Base-by-base conservation (phyloP, 1,139 yeast genomes). In the Kodamaea fungicola region DNA sequence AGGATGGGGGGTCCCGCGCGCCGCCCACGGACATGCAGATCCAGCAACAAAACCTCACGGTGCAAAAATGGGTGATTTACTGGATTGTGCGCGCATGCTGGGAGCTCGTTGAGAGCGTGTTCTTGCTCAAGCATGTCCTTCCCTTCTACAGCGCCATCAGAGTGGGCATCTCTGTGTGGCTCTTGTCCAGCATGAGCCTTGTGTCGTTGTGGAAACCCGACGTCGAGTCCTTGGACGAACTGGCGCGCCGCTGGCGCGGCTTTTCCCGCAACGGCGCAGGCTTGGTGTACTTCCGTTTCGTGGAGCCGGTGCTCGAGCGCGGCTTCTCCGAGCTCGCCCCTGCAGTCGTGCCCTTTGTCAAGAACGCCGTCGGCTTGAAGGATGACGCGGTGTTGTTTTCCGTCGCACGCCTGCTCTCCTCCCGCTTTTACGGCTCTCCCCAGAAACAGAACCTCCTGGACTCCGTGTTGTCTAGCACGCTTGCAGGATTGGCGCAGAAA, bases 61-160 rank as follows among this genome's bases (percentile, higher is more conserved):
- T 76, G 30, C 76, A 77, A 38, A 77, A 79, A 50, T 76, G 83
- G 79, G 55, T 76, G 25, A 62, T 74, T 12, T 80, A 78, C 50
- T 80, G 87, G 87, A 59, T 77, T 12, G 71, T 76, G 1, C 56
- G 63, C 33, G 65, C 75, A 1, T 43, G 65, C 6, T 50, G 66
- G 25, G 59, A 56, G n/a, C 50, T 56, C 13, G 47, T 55, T 10
- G 77, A 64, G 46, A 46, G 55, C 38, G 37, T 66, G 22, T 50
- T 69, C 22, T 51, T 63, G 27, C 54, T 74, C 23, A 40, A 65
- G 13, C 49, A 58, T 30, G 43, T 69, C 21, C 34, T 78, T 16
- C 87, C 87, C 1, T 70, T 79, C 33, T 75, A 68, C 47, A 52
- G 70, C 2, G 42, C 77, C 9, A 10, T 69, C 12, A 62, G 62